Percentiles rank a stretch among this genome's conserved stretches.
These are phyloP conservation scores for Lactifluus pinguis DNA, from an alignment of 768 basidiomycete genomes.

Conservation along the genomic window DNA sequence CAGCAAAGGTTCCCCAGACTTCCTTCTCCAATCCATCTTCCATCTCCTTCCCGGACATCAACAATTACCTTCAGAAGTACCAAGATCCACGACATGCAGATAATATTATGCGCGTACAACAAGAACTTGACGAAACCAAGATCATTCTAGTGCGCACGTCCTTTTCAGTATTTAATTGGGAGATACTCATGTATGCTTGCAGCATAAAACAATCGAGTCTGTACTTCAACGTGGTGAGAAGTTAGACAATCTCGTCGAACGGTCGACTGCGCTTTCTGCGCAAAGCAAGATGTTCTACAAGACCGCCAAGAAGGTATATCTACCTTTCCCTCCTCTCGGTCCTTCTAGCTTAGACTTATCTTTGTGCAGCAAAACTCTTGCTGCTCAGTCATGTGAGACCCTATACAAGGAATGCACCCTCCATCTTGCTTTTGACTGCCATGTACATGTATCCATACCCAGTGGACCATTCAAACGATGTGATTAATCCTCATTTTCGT, in stretches of 20 bases:
- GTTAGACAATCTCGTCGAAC: constrained; percentile 89
- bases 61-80: constrained; percentile 78
- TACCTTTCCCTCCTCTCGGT: constrained; percentile 12
- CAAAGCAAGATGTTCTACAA: constrained; percentile 99
- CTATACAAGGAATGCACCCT: neutral
- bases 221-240: constrained; percentile 95
- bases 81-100: constrained; percentile 97
- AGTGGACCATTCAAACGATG: constrained; percentile 5
- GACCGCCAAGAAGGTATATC: constrained; percentile 92
- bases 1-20: constrained; percentile 64
- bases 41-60: constrained; percentile 70
- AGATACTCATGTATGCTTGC: constrained; percentile 6
- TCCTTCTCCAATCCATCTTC: constrained; percentile 54
- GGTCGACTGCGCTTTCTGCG: constrained; percentile 77
- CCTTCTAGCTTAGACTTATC: neutral
- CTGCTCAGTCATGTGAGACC: constrained; percentile 67
- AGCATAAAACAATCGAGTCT: constrained; percentile 99
- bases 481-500: neutral
- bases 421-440: constrained; percentile 6
- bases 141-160: constrained; percentile 71
- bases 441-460: constrained; percentile 16
- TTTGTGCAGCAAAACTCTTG: constrained; percentile 82
- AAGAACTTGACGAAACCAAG: constrained; percentile 98
- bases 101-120: constrained; percentile 96
- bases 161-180: neutral